A percentile compares a stretch with the other conserved stretches of the same genome.
phyloP scores from a whole-genome alignment of 768 basidiomycete genomes.

The Cystofilobasidium capitatum region DNA sequence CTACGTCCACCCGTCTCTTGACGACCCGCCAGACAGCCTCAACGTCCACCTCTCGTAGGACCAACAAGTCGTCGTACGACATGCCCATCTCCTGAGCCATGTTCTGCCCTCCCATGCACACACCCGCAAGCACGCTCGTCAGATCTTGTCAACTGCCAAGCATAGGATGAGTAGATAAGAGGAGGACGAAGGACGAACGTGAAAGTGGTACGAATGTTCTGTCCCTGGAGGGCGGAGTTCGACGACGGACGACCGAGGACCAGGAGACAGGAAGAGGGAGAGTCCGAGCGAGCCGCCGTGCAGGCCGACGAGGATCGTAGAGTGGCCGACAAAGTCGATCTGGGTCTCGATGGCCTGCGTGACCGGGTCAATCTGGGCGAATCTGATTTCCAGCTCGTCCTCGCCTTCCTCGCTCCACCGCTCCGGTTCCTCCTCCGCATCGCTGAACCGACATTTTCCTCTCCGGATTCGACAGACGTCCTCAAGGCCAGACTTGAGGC shows the following conservation, averaged over 20 bases:
- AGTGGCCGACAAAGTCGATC: conserved; percentile 36
- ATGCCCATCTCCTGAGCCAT: conserved; percentile 35
- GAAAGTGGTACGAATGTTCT: conserved; percentile 32
- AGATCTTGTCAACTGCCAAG: too few relatives aligned
- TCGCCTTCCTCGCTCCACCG: conserved; percentile 27
- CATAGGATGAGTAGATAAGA: too few relatives aligned
- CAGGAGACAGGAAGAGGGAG: conserved; percentile 35
- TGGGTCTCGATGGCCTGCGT: conserved; percentile 37
- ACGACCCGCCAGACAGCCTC: conserved; percentile 32
- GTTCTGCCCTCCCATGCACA: too few relatives aligned
- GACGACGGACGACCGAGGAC: conserved; percentile 28
- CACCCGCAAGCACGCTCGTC: too few relatives aligned
- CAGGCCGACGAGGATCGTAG: conserved; percentile 32
- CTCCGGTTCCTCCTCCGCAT: conserved; percentile 32
- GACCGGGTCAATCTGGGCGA: conserved; percentile 34
- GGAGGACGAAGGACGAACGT: neutral
- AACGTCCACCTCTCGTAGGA: conserved; percentile 30
- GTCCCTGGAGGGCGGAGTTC: conserved; percentile 33
- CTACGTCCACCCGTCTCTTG: conserved; percentile 16
- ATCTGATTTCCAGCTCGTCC: conserved; percentile 32
- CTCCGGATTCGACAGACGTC: conserved; percentile 24
- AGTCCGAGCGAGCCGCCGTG: conserved; percentile 37
- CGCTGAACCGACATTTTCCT: conserved; percentile 30
- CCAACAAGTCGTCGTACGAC: conserved; percentile 30
- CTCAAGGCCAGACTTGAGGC: conserved; percentile 27